phyloP scores from a whole-genome alignment of 1,284 basidiomycete species.

The Bondarzewia mesenterica region DNA sequence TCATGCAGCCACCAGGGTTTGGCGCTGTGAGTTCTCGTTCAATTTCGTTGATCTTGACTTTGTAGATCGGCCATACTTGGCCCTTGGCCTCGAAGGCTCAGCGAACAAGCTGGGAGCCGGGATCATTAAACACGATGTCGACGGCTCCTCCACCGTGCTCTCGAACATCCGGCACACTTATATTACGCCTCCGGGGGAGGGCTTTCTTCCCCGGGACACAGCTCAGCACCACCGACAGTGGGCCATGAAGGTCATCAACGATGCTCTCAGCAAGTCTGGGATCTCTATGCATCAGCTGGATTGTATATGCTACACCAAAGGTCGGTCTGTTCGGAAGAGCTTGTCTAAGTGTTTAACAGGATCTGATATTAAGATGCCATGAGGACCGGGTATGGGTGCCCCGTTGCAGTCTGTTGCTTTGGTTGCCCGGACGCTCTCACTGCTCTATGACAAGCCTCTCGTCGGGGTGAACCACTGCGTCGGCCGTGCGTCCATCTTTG shows the following conservation, averaged over 20 bases:
- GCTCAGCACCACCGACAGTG: slow-evolving; percentile 95
- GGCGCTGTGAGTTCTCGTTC: too few relatives aligned
- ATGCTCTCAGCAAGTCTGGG: slow-evolving; percentile 70
- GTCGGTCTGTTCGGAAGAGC: slow-evolving; percentile 34
- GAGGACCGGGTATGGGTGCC: slow-evolving; percentile 98
- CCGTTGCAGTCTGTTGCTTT: slow-evolving; percentile 93
- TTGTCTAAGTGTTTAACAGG: background rate
- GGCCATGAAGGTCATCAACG: slow-evolving; percentile 77
- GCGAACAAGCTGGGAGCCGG: slow-evolving; percentile 99
- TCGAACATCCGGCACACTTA: slow-evolving; percentile 94
- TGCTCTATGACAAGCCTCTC: slow-evolving; percentile 86
- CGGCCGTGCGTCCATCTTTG: slow-evolving; percentile 63
- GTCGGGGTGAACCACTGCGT: slow-evolving; percentile 99
- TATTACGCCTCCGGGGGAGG: slow-evolving; percentile 96
- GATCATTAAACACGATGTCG: slow-evolving; percentile 76
- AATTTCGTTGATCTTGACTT: background rate
- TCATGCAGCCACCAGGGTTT: too few relatives aligned
- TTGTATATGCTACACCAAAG: slow-evolving; percentile 97
- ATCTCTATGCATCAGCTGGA: slow-evolving; percentile 75
- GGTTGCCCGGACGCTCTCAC: slow-evolving; percentile 88
- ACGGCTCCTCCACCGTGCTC: slow-evolving; percentile 63
- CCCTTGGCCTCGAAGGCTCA: slow-evolving; percentile 88
- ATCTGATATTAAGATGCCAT: background rate
- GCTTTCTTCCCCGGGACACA: slow-evolving; percentile 93
- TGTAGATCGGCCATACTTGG: slow-evolving; percentile 56